phyloP scores from a whole-genome alignment of 1,139 yeast genomes.

The Maudiozyma humilis region DNA sequence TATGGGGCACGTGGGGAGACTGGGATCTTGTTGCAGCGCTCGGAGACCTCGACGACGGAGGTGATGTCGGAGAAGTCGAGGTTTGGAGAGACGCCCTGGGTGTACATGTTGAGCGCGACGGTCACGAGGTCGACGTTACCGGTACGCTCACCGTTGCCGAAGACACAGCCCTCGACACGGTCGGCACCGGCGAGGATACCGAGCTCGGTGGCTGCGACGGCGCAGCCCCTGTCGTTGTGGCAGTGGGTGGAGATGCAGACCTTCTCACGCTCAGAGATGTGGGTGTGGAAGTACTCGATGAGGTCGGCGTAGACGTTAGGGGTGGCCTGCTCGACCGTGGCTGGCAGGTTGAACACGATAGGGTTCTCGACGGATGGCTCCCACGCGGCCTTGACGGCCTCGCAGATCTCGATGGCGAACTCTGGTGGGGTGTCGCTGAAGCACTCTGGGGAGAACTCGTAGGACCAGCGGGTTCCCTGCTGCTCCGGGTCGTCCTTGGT shows the following conservation, averaged over 20 bases:
- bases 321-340: constrained; percentile 93
- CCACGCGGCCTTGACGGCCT: constrained; percentile 95
- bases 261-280: constrained; percentile 75
- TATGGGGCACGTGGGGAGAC: constrained; percentile 92
- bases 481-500: constrained; percentile 82
- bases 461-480: constrained; percentile 73
- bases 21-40: constrained; percentile 90
- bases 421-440: constrained; percentile 85
- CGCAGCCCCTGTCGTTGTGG: constrained; percentile 96
- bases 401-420: constrained; percentile 77
- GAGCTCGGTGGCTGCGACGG: constrained; percentile 94
- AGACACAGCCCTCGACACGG: constrained; percentile 94
- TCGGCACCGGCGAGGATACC: constrained; percentile 95
- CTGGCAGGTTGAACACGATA: constrained; percentile 91
- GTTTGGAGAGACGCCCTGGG: constrained; percentile 84
- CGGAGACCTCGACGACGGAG: constrained; percentile 76
- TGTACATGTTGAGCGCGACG: constrained; percentile 83
- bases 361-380: constrained; percentile 75
- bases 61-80: constrained; percentile 81
- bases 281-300: constrained; percentile 77
- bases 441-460: constrained; percentile 92
- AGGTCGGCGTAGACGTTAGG: constrained; percentile 97
- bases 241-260: constrained; percentile 87
- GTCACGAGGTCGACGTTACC: constrained; percentile 96
- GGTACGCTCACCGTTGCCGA: constrained; percentile 97